A percentile compares a stretch with the other conserved stretches of the same genome.
Conservation (phyloP, 2,329 filamentous ascomycete species). For the Aspergillus neoniger region DNA sequence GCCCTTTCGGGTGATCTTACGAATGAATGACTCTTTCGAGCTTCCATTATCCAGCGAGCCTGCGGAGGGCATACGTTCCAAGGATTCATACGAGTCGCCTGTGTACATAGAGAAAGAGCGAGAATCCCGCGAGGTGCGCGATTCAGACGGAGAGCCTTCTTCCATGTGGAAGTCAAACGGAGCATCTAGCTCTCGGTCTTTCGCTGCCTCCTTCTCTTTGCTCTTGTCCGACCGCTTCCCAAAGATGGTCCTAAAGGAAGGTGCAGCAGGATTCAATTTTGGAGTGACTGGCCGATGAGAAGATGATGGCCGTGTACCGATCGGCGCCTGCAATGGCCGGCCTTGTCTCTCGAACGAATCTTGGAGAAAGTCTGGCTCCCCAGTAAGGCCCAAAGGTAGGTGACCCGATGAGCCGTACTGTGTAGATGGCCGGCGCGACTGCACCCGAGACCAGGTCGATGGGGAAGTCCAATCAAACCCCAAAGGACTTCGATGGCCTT, state of each 20-base stretch:
- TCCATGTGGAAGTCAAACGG: slow-evolving; percentile 37
- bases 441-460: slow-evolving; percentile 70
- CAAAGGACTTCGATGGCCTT: slow-evolving; percentile 56
- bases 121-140: slow-evolving; percentile 48
- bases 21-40: slow-evolving; percentile 53
- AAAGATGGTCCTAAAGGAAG: slow-evolving; percentile 78
- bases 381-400: slow-evolving; percentile 56
- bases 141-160: slow-evolving; percentile 46
- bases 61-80: slow-evolving; percentile 49
- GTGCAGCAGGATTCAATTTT: slow-evolving; percentile 82
- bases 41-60: slow-evolving; percentile 43
- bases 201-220: slow-evolving; percentile 45
- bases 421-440: slow-evolving; percentile 77
- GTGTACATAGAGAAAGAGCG: slow-evolving; percentile 48
- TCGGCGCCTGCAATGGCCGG: slow-evolving; percentile 63
- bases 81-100: slow-evolving; percentile 50
- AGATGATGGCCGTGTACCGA: slow-evolving; percentile 73
- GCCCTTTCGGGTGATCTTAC: slow-evolving; percentile 54
- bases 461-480: slow-evolving; percentile 56
- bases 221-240: slow-evolving; percentile 51
- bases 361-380: slow-evolving; percentile 52
- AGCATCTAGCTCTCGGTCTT: slow-evolving; percentile 34
- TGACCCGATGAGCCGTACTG: slow-evolving; percentile 73
- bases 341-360: slow-evolving; percentile 49
- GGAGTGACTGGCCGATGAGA: slow-evolving; percentile 58